Base-by-base conservation (phyloP, 2,329 filamentous ascomycete species). In the Arthrobotrys musiformis region DNA sequence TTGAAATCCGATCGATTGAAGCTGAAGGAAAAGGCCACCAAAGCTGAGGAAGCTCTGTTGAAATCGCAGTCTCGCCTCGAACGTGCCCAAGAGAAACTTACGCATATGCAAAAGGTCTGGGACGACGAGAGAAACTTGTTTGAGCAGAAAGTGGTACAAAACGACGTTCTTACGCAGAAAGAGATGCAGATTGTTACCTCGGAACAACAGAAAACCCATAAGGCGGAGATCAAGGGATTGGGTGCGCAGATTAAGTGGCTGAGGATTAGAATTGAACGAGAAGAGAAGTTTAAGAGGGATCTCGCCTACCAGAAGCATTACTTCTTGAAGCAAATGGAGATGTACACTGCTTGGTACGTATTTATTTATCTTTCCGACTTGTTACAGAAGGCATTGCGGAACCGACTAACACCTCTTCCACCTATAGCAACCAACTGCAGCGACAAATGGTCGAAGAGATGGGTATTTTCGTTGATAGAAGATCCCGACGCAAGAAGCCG, bases 161-260 rank as follows among this genome's bases (percentile, higher is more conserved):
- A 80, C 87, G 73, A 77, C 17, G 60, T 77, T 56, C 60, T 87
- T n/a, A 85, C 68, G 19, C 74, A 78, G 62, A 73, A 68, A 35
- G 74, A 73, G 22, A 78, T 72, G 74, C 54, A 78, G 9, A 22
- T 52, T 48, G 19, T 89, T 15, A 86, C 89, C 86, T 87, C 35
- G 86, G 88, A 80, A 86, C 87, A 60, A 89, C 91, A 52, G 90
- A 93, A 81, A 89, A 89, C 79, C 86, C 92, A 95, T 83, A 86
- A 87, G 81, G 90, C 90, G 83, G 92, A 96, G 84, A 85, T 97
- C 64, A 89, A 90, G 80, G 94, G 94, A 17, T 87, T 98, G 82
- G 89, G 89, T 64, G 92, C 95, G 85, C 94, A 98, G 84, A 94
- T 98, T 82, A 89, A 93, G 81, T 98, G 92, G 90, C 89, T 98